Evolutionary conservation across 805 yeast species (phyloP).

Genomic region (Saccharomycopsis lassenensis): DNA sequence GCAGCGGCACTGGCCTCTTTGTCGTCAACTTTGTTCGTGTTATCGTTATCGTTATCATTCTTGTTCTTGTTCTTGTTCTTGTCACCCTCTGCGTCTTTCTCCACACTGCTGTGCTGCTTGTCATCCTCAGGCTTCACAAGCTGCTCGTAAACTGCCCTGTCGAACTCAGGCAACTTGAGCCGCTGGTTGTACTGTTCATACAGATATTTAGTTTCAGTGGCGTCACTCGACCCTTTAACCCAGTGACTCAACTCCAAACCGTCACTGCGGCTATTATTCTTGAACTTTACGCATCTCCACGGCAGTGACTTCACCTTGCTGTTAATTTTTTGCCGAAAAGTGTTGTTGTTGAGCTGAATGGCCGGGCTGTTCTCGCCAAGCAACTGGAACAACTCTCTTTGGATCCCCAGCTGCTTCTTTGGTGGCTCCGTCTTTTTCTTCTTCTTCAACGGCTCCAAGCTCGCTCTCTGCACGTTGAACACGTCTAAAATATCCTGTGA

Average conservation of each 20-base stretch:
- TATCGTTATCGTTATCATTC: slow-evolving; percentile 14
- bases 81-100: slow-evolving; percentile 5
- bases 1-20: slow-evolving; percentile 33
- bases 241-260: slow-evolving; percentile 61
- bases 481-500: slow-evolving; percentile 68
- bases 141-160: slow-evolving; percentile 46
- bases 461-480: slow-evolving; percentile 44
- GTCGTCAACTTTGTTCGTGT: slow-evolving; percentile 27
- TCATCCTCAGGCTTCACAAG: slow-evolving; percentile 31
- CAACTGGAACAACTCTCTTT: slow-evolving; percentile 77
- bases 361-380: slow-evolving; percentile 93
- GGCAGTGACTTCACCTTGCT: slow-evolving; percentile 56
- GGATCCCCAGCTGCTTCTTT: slow-evolving; percentile 47
- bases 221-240: slow-evolving; percentile 63
- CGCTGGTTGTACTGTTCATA: slow-evolving; percentile 68
- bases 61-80: slow-evolving; percentile 1
- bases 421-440: slow-evolving; percentile 23
- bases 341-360: slow-evolving; percentile 21
- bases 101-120: slow-evolving; percentile 15
- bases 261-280: slow-evolving; percentile 40
- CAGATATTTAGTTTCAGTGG: slow-evolving; percentile 31
- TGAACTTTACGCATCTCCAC: slow-evolving; percentile 66
- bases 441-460: slow-evolving; percentile 18
- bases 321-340: no score
- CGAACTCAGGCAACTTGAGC: slow-evolving; percentile 59